Conservation (phyloP, 2,329 filamentous ascomycete genomes). For the Epichloe glyceriae region DNA sequence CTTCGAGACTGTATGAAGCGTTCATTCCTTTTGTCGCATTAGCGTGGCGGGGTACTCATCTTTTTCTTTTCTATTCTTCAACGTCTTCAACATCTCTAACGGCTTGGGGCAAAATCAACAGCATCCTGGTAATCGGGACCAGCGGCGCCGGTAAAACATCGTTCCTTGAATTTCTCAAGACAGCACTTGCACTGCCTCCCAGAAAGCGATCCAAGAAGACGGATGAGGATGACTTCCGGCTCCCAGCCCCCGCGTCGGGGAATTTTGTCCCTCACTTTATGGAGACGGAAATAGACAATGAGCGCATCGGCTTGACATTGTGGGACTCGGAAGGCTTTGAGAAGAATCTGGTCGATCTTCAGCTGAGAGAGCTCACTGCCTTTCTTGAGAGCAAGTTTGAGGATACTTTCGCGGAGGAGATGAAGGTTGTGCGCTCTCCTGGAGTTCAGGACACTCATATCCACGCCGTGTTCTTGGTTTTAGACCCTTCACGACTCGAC, state of each 20-base stretch:
- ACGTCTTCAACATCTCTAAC: conserved; percentile 5
- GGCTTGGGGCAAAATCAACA: conserved; percentile 22
- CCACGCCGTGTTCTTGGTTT: conserved; percentile 83
- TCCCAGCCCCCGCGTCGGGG: conserved; percentile 40
- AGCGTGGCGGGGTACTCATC: not conserved
- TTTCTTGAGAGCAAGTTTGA: conserved; percentile 98
- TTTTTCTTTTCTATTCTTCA: not conserved
- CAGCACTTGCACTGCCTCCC: conserved; percentile 67
- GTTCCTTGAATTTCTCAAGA: conserved; percentile 90
- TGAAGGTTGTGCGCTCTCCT: conserved; percentile 89
- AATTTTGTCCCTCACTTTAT: conserved; percentile 81
- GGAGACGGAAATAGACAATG: conserved; percentile 86
- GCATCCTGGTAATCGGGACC: conserved; percentile 81
- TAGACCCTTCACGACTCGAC: conserved; percentile 79
- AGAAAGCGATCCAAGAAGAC: conserved; percentile 54
- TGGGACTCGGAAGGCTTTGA: conserved; percentile 96
- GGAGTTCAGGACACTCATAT: conserved; percentile 94
- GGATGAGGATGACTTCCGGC: conserved; percentile 46
- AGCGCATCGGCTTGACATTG: conserved; percentile 81
- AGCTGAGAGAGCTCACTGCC: conserved; percentile 77
- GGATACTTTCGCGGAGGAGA: conserved; percentile 93
- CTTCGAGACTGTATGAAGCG: not conserved
- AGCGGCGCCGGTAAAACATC: conserved; percentile 87
- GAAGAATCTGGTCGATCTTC: conserved; percentile 87
- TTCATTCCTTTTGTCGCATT: not conserved